Base-by-base conservation (phyloP, 441 rosid genomes). In the Populus hybrid region DNA sequence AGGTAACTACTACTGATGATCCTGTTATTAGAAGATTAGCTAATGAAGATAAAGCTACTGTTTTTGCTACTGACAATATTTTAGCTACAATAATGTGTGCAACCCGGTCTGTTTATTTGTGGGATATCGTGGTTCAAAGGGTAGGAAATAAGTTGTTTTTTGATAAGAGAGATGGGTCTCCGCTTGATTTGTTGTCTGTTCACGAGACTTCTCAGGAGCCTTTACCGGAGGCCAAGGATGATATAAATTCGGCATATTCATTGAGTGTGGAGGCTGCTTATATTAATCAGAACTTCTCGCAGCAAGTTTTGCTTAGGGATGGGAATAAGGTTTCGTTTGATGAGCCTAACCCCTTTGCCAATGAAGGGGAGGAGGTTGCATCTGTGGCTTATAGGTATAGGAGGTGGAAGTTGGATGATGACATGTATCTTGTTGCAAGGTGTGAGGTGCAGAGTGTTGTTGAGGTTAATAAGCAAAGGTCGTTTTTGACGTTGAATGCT, bases 171-270 rank as follows among this genome's bases (percentile, higher is more conserved):
- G 97, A 95, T 80, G 92, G 90, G 6, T 95, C 97, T 14, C 97
- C 90, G 86, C 88, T 94, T 14, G 97, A 93, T 87, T 82, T 95
- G 85, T 85, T 93, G 11, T 89, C 97, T 0, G 97, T 93, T 23
- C 98, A 95, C 9, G 95, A 91, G 83, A 93, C 97, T 0, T 93
- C 95, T 4, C 97, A 93, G 79, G 97, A 95, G 85, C 95, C 98
- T 0, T 82, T 91, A 57, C 97, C 98, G 14, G 95, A 93, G 80
- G 93, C 92, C 24, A 90, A 93, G 85, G 97, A 93, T 78, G 97
- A 93, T 81, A 93, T 95, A 70, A 95, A 93, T 65, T 95, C 97
- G 10, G 95, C 97, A 0, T 81, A 91, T 76, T 89, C 94, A 0
- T 78, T 95, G 83, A 85, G 95, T 64, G 97, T 93, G 23, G 97